Percentiles rank a stretch among this genome's conserved stretches.
Conservation (phyloP, 1,284 basidiomycete genomes). For the Apiotrichum domesticum region DNA sequence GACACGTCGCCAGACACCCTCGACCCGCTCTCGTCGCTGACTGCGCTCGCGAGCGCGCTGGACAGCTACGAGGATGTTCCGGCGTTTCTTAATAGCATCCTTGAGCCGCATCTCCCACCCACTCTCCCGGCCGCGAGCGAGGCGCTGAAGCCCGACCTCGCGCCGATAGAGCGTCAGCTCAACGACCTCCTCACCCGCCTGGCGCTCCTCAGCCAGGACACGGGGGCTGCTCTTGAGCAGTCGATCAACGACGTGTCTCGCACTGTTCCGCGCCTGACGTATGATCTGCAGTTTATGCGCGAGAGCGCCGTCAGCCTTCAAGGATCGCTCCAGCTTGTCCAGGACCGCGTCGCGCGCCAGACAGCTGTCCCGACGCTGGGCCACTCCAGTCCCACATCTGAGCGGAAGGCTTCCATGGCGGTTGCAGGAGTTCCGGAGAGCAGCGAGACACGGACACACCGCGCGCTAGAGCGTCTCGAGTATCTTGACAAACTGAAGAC, state of each 20-base stretch:
- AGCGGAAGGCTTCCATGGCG: too few species aligned
- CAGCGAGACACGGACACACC: slow-evolving; percentile 30
- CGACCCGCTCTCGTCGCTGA: slow-evolving; percentile 24
- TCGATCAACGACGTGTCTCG: slow-evolving; percentile 84
- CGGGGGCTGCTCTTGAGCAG: slow-evolving; percentile 72
- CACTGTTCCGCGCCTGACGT: slow-evolving; percentile 76
- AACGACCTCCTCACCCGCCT: slow-evolving; percentile 66
- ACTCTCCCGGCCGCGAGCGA: slow-evolving; percentile 15
- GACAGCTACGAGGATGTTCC: slow-evolving; percentile 39
- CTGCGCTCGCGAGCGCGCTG: slow-evolving; percentile 35
- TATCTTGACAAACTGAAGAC: slow-evolving; percentile 73
- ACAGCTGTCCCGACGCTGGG: neutral
- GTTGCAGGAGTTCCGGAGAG: too few species aligned
- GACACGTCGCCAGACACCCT: slow-evolving; percentile 2
- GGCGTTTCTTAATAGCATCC: slow-evolving; percentile 41
- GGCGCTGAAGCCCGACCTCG: slow-evolving; percentile 50
- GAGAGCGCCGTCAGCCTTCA: slow-evolving; percentile 76
- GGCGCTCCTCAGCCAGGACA: slow-evolving; percentile 78
- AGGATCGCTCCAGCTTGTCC: slow-evolving; percentile 56
- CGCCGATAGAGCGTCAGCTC: slow-evolving; percentile 65
- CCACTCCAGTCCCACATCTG: neutral
- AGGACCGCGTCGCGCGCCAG: slow-evolving; percentile 48
- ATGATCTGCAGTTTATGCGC: slow-evolving; percentile 91
- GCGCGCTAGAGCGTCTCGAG: slow-evolving; percentile 61
- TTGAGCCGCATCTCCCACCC: slow-evolving; percentile 26